Evolutionary conservation across 1,139 yeast genomes (phyloP), one percentile per base, ranked within the genome.

Genomic region (Diutina rugosa): DNA sequence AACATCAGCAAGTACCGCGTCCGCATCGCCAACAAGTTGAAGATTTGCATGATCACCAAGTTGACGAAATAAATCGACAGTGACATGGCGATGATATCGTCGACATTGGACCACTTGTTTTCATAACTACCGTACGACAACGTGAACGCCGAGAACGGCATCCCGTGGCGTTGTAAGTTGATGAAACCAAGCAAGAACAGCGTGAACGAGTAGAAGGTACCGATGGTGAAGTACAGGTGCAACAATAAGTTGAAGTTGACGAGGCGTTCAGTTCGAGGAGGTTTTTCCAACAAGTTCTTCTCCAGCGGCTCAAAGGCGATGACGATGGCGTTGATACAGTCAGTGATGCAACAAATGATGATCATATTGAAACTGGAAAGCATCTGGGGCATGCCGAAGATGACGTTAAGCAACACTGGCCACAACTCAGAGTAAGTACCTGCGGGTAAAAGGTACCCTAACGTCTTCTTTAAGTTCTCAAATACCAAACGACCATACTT

Each of bases 341-440:
- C 82, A 4, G 82, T 77, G 48, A 77, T 64, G 61, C 77, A 72
- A 62, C 78, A 76, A 57, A 79, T 77, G 32, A 79, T 71, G 58
- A 79, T 79, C 84, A 79, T 79, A 58, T 70, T 66, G 65, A 79
- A 78, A 5, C 81, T 77, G 9, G 81, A 75, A 56, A 80, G 66
- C 61, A 74, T 70, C 62, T 77, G 81, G 1, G 84, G 84, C 59
- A 76, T 64, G 6, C 84, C 84, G 62, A 76, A 74, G 38, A 77
- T 67, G 14, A 79, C 72, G 60, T 76, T 79, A 59, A 79, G 63
- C 44, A 80, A 62, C 5, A 80, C 78, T 0, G 83, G 77, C 82
- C 82, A 79, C 52, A 79, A 68, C 63, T 79, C 84, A 47, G 82
- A 72, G 65, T 67, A 79, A 28, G 78, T 69, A 52, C 84, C 84